Evolutionary conservation across 495 filamentous ascomycete genomes (phyloP), one percentile per base, ranked within the genome.

Genomic region (Collariella sp.): DNA sequence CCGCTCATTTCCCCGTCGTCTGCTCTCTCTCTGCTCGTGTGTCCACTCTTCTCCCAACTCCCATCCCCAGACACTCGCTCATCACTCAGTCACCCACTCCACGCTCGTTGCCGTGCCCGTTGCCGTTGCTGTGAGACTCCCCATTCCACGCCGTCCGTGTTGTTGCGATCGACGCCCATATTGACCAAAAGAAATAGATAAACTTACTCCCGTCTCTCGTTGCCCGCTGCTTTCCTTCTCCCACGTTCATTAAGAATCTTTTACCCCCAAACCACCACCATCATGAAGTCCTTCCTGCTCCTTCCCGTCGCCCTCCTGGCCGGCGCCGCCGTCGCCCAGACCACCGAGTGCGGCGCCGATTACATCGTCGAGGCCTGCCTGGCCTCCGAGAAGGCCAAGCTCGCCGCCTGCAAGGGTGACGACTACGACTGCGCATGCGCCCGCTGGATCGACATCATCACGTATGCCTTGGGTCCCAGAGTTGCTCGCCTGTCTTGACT

Each of bases 341-440:
- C 44, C 34, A 44, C 56, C 6, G 56, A 54, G 7, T 76, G 73
- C 48, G 67, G 52, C 13, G 73, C 73, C 33, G 60, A 71, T 55
- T 71, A 72, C 54, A 72, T 74, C 51, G 67, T 76, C 62, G 71
- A 74, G 43, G 54, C 67, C 33, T 76, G 73, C 55, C 66, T 76
- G 39, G 36, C 39, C 2, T 65, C 60, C 20, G 70, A 74, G 36
- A 68, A 67, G 50, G 58, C 60, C 50, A 67, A 69, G 54, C 56
- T 76, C 46, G 61, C 50, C n/a, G 47, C 55, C 7, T 76, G 73
- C 62, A 46, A 5, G 0, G 51, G 46, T 13, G 56, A 46, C 39
- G 72, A 76, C 57, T 76, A 71, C 43, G 60, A 50, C 52, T 76
- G 73, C 61, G 56, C 64, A 20, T 76, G 73, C 51, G 55, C 62